These are phyloP conservation scores for Aspergillus homomorphus DNA, from an alignment of 495 filamentous ascomycete genomes.

Conservation along the genomic window DNA sequence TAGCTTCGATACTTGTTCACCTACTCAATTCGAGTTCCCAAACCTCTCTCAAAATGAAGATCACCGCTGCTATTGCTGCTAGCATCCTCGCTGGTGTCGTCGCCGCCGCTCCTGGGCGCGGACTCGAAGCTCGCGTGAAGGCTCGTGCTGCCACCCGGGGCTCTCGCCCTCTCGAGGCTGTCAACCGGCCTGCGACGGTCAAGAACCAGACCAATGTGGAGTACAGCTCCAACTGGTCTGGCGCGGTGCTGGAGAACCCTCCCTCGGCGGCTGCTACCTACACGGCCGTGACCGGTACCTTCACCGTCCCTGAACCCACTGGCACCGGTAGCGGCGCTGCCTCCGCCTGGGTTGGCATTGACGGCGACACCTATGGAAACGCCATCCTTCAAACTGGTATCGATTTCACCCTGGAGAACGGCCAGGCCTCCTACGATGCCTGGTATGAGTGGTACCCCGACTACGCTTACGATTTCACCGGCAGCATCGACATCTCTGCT, in stretches of 20 bases:
- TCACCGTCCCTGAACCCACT: slow-evolving; percentile 50
- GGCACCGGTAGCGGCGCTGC: slow-evolving; percentile 42
- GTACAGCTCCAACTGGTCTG: slow-evolving; percentile 55
- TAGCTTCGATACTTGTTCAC: not conserved
- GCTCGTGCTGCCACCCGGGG: not conserved
- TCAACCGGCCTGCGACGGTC: not conserved
- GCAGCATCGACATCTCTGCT: slow-evolving; percentile 42
- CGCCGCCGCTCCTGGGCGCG: not conserved
- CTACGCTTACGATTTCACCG: slow-evolving; percentile 11
- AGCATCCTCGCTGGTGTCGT: not conserved
- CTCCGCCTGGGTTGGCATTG: slow-evolving; percentile 59
- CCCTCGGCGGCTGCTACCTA: slow-evolving; percentile 28
- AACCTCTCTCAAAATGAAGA: not conserved
- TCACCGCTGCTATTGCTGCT: slow-evolving; percentile 2
- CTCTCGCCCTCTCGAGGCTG: slow-evolving; percentile 1
- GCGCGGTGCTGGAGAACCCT: slow-evolving; percentile 45
- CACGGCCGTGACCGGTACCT: slow-evolving; percentile 44
- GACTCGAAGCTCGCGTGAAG: slow-evolving; percentile 2
- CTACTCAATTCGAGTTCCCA: not conserved
- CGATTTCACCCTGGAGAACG: not conserved
- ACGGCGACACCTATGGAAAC: slow-evolving; percentile 50
- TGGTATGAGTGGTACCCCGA: slow-evolving; percentile 7
- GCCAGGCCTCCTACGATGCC: slow-evolving; percentile 1
- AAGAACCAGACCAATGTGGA: slow-evolving; percentile 16
- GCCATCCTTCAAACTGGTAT: slow-evolving; percentile 22